Base-by-base conservation (phyloP, 2,329 filamentous ascomycete species). In the Plenodomus tracheiphilus region DNA sequence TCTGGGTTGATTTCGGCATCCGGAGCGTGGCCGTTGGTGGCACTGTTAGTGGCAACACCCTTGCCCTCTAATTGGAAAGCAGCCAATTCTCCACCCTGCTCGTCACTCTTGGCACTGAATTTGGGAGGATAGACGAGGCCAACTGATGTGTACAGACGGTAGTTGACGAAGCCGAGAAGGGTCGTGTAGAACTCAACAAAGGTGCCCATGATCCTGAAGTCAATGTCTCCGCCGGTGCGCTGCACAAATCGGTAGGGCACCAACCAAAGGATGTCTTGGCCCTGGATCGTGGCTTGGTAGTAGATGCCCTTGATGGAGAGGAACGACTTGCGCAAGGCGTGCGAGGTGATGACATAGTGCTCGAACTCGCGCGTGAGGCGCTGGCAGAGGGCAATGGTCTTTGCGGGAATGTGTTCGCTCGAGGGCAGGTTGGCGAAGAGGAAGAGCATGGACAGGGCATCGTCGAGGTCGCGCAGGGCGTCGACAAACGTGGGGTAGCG, bases 111-210 rank as follows among this genome's bases (percentile, higher is more conserved):
- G 61, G 84, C 79, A 70, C 97, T 91, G 65, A 97, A 97, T 74
- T 91, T 96, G 53, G 94, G 94, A 16, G 94, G 94, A 70, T 99
- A 99, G 49, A 97, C 91, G 54, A 99, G 78, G 8, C 94, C 94
- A 56, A 96, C 80, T 0, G 89, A 86, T 1, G 91, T 96, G 78
- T 97, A 99, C 39, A 99, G 81, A 57, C 91, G 82, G 80, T 91
- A 99, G 80, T 99, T 97, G 75, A 97, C 86, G 67, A 99, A 99
- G 52, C 93, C 89, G 17, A 99, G 80, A 13, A 99, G 81, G 4
- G 93, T 97, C 66, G 95, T 96, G 79, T 99, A 99, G 74, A 99
- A 99, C 73, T 99, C 93, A 58, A 99, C 86, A 70, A 99, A 99
- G 4, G 94, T 99, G 51, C 91, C 93, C 94, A 99, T 99, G 75